Evolutionary conservation across 345 rosid genomes (phyloP), one percentile per base, ranked within the genome.

Genomic region (Murraya paniculata): DNA sequence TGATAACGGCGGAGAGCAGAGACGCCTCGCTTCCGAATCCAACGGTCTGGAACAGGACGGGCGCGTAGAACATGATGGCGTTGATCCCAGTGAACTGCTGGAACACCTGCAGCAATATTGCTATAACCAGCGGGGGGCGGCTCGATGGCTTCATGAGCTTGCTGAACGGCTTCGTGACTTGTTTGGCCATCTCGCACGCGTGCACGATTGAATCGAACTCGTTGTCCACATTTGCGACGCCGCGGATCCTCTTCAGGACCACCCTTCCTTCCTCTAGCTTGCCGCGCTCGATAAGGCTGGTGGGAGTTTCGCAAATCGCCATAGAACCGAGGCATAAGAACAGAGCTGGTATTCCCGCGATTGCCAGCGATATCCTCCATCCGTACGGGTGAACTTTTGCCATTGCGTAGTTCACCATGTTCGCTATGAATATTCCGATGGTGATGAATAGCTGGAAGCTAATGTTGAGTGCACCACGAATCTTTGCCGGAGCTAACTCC

Each of bases 361-460:
- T 0, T 39, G 81, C 90, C 0, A 87, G 84, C 25, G 88, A 83
- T 21, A 83, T 55, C 41, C 90, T 78, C 90, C 90, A 87, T 4
- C 90, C 90, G 25, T 83, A 2, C 33, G 86, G 86, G 30, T 85
- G 88, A n/a, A 83, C 27, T 0, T 75, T 82, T 7, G 86, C 39
- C 21, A 84, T 79, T 7, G 53, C 24, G 74, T 77, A 87, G 72
- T 89, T 89, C 25, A 92, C 85, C 8, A 93, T 0, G 78, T 87
- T 87, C n/a, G 98, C 94, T 0, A 85, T 3, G 7, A 93, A 80
- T 64, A 91, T 92, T 57, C 97, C 97, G 1, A 90, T 84, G 2
- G 98, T 93, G 19, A 92, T 85, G 58, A 88, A 82, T 5, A 93
- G 88, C 68, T 93, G 98, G 88, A 93, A 91, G 58, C 73, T 73